Base-by-base conservation (phyloP, 768 basidiomycete genomes). In the Steccherinum ochraceum region DNA sequence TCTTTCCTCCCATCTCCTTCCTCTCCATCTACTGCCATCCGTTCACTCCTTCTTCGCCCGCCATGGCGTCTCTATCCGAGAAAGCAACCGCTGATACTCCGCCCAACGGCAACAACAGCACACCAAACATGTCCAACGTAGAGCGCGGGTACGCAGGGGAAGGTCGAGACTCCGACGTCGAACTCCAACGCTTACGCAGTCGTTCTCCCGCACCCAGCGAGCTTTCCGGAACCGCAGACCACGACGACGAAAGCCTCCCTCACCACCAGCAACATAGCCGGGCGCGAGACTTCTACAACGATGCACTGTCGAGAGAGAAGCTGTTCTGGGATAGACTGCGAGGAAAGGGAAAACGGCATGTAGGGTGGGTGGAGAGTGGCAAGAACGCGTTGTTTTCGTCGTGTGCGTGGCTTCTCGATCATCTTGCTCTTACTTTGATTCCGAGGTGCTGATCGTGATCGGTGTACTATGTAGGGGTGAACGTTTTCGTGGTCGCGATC, bases 401-500 rank as follows among this genome's bases (percentile, higher is more conserved):
- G 0, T 83, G 82, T 83, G 56, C 27, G 76, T 66, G 7, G 57
- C 11, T 39, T n/a, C 21, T 43, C 21, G n/a, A 43, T n/a, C 11
- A 11, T n/a, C 18, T 10, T n/a, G n/a, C 41, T 10, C 41, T 23
- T 18, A 43, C 11, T 7, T 18, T 19, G 10, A 10, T 10, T 11
- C 11, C n/a, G 21, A 7, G 16, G 10, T 11, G 16, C 41, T 43
- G 41, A 43, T 43, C 21, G 7, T 43, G 35, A 11, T 39, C 11
- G 11, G 11, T n/a, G 35, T 39, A n/a, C 11, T 39, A 39, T n/a
- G 11, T 43, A 52, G 48, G 54, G 48, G 42, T 85, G 18, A 85
- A 85, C 58, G 12, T 78, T 7, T 71, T 86, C 20, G 58, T 84
- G 19, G 23, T 83, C 1, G 69, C 81, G 54, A 71, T 84, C 4